Evolutionary conservation across 805 yeast genomes (phyloP), one percentile per base, ranked within the genome.

Genomic region (Kurtzmaniella fragi): DNA sequence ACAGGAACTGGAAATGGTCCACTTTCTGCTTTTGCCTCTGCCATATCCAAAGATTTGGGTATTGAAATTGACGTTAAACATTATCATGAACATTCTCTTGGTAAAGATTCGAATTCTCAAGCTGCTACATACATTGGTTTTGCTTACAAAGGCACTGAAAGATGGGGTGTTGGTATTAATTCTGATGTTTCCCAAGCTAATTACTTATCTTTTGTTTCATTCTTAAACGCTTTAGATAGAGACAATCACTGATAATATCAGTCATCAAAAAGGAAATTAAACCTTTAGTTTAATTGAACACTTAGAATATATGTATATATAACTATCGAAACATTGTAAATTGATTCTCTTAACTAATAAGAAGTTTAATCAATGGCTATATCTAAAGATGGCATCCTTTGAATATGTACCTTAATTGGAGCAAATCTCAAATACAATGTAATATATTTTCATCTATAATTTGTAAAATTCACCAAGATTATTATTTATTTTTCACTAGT

Each of bases 1-100:
- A 52, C 57, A 27, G 89, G 90, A 52, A 56, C 69, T 23, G 91
- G 91, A 62, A 83, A 83, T 52, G 91, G 91, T 52, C 90, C 89
- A 42, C 80, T 83, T 44, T 83, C 90, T 29, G 77, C 89, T 2
- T 78, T 82, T 58, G 67, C 79, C 39, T 80, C 80, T 57, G 87
- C 88, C 13, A 57, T 82, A 35, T 67, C 81, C 17, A 60, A 67
- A 37, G 65, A 71, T 43, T 67, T 78, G 38, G 75, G 75, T 30
- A 66, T 70, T 41, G 65, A 67, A 44, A 65, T 83, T 32, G 84
- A 79, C 61, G 84, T 83, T 25, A 73, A 74, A 48, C 73, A 78
- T 56, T 83, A 83, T 61, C 70, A 75, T 20, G 91, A 83, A 61
- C 91, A 83, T 59, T 77, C 84, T 42, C 71, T 83, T 48, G 89